Evolutionary conservation across 2,329 filamentous ascomycete genomes (phyloP).

Genomic region (Beauveria sp.): DNA sequence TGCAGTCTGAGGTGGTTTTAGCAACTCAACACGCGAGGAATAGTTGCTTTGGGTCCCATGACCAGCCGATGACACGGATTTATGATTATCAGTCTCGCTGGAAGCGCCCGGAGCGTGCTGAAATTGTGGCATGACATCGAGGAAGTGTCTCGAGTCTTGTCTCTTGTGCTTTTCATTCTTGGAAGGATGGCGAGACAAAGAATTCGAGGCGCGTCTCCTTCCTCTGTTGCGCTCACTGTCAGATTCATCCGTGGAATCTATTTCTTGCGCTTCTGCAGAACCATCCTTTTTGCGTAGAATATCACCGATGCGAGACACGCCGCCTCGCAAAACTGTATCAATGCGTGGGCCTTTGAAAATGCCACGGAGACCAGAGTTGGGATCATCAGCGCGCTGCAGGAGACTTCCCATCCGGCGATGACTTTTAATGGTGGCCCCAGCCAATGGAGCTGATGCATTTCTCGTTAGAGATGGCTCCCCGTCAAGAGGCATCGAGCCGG

Average conservation of each 20-base stretch:
- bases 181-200: conserved; percentile 27
- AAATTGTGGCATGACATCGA: conserved; percentile 47
- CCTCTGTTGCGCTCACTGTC: conserved; percentile 36
- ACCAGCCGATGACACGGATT: conserved; percentile 12
- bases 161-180: conserved; percentile 23
- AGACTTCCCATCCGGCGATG: conserved; percentile 42
- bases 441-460: conserved; percentile 28
- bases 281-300: conserved; percentile 49
- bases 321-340: conserved; percentile 59
- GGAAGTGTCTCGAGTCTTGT: conserved; percentile 35
- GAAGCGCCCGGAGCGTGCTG: conserved; percentile 26
- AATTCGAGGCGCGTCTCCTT: conserved; percentile 27
- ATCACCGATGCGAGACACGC: conserved; percentile 49
- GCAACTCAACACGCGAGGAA: conserved; percentile 37
- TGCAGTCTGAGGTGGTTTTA: conserved; percentile 43
- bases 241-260: conserved; percentile 40
- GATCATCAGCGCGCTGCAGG: conserved; percentile 30
- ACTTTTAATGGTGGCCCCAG: conserved; percentile 40
- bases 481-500: conserved; percentile 10
- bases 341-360: conserved; percentile 74
- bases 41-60: conserved; percentile 24
- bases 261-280: conserved; percentile 26
- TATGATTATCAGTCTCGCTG: conserved; percentile 13
- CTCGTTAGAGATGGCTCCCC: conserved; percentile 15
- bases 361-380: conserved; percentile 38